Conservation (phyloP, 176 grass and related monocot species). For the Pontederia paniculata region DNA sequence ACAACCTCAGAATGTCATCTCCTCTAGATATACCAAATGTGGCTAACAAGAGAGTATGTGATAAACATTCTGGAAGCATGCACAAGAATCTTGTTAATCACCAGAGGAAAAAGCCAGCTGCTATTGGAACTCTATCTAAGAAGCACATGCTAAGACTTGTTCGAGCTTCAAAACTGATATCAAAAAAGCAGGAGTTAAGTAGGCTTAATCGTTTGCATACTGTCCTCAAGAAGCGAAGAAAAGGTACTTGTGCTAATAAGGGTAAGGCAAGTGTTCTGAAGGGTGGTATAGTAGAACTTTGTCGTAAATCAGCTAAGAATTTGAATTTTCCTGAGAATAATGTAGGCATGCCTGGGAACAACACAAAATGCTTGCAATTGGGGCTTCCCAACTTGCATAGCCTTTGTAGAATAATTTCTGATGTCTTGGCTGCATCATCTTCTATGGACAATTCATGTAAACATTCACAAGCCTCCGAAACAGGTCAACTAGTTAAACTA, state of each 20-base stretch:
- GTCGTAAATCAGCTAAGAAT: conserved; percentile 30
- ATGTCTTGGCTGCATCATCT: conserved; percentile 20
- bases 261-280: conserved; percentile 4
- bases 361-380: background rate
- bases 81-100: conserved; percentile 20
- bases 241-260: conserved; percentile 25
- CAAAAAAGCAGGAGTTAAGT: conserved; percentile 21
- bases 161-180: conserved; percentile 18
- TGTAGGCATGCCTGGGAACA: conserved; percentile 28
- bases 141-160: conserved; percentile 36
- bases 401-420: conserved; percentile 32
- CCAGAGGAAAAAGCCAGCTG: conserved; percentile 13
- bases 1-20: conserved; percentile 26
- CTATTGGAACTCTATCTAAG: conserved; percentile 30
- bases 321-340: conserved; percentile 56
- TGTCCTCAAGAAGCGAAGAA: conserved; percentile 47
- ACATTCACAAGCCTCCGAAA: conserved; percentile 24
- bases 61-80: conserved; percentile 27
- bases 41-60: conserved; percentile 21
- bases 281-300: conserved; percentile 22
- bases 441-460: conserved; percentile 9
- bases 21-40: conserved; percentile 19
- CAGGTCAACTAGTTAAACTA: conserved; percentile 22
- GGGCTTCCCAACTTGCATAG: conserved; percentile 54
- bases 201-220: conserved; percentile 35